Evolutionary conservation across 2,329 filamentous ascomycete genomes (phyloP), one percentile per base, ranked within the genome.

Genomic region (Purpureocillium lavendulum): DNA sequence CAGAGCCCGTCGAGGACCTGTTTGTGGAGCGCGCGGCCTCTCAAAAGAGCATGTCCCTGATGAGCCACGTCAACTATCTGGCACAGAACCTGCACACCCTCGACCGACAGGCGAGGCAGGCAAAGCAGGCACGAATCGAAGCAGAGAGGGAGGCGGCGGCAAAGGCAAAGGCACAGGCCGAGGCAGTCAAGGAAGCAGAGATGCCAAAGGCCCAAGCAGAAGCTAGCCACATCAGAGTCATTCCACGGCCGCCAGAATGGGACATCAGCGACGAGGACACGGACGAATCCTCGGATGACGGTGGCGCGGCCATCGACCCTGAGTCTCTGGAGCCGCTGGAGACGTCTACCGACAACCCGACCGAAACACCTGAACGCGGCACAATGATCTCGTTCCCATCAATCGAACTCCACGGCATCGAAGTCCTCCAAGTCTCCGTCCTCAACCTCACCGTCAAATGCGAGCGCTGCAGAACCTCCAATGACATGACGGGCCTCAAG

Each of bases 201-300:
- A 49, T 4, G 32, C 47, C 2, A 13, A 36, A 26, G 28, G 45
- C 7, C 43, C 43, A 14, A 30, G 11, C 67, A 34, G 78, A 76
- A 21, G 75, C 71, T 41, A 70, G 71, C 28, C 85, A 90, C 52
- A 64, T 92, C 36, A 74, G 82, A 43, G 64, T 84, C 42, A 86
- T 92, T 39, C 75, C 83, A 10, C 71, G 85, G 7, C 87, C 87
- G 9, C 83, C 84, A 0, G 87, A 94, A 58, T 94, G 87, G 87
- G 60, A 60, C 21, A 65, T 61, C 10, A 58, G 61, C 15, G 66
- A 65, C 11, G 62, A 62, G 21, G 64, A 66, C 17, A 60, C 63
- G 8, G 64, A 65, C 9, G 61, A 58, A n/a, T 49, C 47, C 7
- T 61, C 66, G 18, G 61, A 62, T 9, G 70, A 65, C 5, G 73